Percentiles rank a stretch among this genome's conserved stretches.
These are phyloP conservation scores for Trametes cubensis DNA, from an alignment of 768 basidiomycete species.

Conservation along the genomic window DNA sequence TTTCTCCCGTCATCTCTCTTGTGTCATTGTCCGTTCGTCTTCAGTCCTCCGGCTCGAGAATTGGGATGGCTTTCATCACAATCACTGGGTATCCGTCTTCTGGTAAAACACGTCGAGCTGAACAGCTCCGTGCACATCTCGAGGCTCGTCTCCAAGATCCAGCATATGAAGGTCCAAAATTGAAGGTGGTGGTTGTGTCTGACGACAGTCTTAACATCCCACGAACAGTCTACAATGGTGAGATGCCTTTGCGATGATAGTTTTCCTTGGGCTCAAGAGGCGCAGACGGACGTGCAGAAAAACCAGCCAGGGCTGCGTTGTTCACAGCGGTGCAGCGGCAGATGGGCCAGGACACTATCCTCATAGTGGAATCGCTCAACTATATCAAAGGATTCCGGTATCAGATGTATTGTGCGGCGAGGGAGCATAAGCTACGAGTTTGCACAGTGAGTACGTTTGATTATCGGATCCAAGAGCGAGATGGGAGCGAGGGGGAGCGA, in stretches of 20 bases:
- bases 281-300: slow-evolving; percentile 79
- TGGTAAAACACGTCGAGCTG: slow-evolving; percentile 80
- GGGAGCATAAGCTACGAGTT: slow-evolving; percentile 81
- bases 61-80: slow-evolving; percentile 81
- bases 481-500: slow-evolving; percentile 22
- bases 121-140: slow-evolving; percentile 63
- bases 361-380: slow-evolving; percentile 90
- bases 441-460: slow-evolving; percentile 69
- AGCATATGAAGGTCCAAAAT: slow-evolving; percentile 53
- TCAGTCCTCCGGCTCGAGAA: slow-evolving; percentile 33
- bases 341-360: slow-evolving; percentile 70
- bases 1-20: slow-evolving; percentile 5
- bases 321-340: slow-evolving; percentile 82
- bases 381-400: slow-evolving; percentile 99
- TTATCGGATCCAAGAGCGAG: slow-evolving; percentile 1
- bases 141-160: slow-evolving; percentile 51
- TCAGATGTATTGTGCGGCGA: slow-evolving; percentile 94
- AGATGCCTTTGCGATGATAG: slow-evolving; percentile 18
- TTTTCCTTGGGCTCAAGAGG: background rate
- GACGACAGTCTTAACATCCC: slow-evolving; percentile 71
- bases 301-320: slow-evolving; percentile 81
- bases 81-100: slow-evolving; percentile 86
- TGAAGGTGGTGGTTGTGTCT: slow-evolving; percentile 58
- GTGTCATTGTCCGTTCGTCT: background rate
- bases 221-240: slow-evolving; percentile 76